A percentile compares a stretch with the other conserved stretches of the same genome.
Evolutionary conservation across 148 eudicot genomes (phyloP).

Genomic region (Vaccinium darrowii): DNA sequence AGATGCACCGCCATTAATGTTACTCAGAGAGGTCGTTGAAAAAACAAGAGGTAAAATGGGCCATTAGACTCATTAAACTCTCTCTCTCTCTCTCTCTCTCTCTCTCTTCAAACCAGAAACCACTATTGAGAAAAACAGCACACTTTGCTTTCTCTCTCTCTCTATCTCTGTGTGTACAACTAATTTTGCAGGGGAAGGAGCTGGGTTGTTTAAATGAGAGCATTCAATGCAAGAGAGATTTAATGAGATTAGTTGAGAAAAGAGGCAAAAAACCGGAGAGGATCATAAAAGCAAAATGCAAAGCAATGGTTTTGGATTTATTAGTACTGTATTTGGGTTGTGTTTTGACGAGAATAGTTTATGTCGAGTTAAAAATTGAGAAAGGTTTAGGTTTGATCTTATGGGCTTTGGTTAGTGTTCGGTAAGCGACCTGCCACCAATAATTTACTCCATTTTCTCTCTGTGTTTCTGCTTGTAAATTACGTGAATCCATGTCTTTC

Average conservation of each 20-base stretch:
- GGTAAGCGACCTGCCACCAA: conserved; percentile 3
- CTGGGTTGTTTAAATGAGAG: conserved; percentile 43
- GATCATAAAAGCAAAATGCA: background rate
- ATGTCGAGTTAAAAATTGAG: background rate
- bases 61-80: background rate
- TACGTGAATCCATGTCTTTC: background rate
- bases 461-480: background rate
- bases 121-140: background rate
- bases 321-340: background rate
- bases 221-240: conserved; percentile 52
- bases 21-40: conserved; percentile 20
- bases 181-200: conserved; percentile 47
- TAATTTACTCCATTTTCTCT: background rate
- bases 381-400: background rate
- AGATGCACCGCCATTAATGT: conserved; percentile 48
- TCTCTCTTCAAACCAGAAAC: background rate
- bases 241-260: conserved; percentile 84
- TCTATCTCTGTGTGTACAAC: conserved; percentile 33
- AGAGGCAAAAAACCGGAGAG: background rate
- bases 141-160: background rate
- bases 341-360: background rate
- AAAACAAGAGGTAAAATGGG: conserved; percentile 10
- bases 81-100: background rate
- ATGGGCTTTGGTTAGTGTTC: background rate
- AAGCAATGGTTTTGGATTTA: background rate